phyloP scores from a whole-genome alignment of 495 filamentous ascomycete genomes.

The Penicillium flavigenum region DNA sequence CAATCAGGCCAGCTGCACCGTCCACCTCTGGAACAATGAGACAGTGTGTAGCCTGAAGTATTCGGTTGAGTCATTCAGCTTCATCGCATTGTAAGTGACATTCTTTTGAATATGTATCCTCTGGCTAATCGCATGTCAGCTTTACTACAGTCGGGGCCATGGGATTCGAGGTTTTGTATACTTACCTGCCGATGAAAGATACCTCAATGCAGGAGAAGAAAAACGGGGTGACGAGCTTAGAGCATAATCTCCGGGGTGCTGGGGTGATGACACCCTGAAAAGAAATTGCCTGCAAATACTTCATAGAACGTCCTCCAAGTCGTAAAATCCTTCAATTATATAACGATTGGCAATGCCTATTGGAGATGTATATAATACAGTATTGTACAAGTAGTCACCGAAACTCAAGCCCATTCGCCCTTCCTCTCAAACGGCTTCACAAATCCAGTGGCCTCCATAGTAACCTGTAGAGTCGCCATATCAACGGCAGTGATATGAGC shows the following conservation, averaged over 20 bases:
- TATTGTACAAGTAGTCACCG: constrained; percentile 17
- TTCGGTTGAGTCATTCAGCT: constrained; percentile 23
- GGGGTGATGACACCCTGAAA: background rate
- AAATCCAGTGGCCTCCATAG: constrained; percentile 52
- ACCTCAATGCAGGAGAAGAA: background rate
- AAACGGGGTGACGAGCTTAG: background rate
- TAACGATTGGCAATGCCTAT: constrained; percentile 1
- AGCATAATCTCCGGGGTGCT: constrained; percentile 4
- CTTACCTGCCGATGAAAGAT: background rate
- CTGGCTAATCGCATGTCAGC: background rate
- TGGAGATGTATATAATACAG: constrained; percentile 16
- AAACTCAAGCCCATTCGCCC: constrained; percentile 37
- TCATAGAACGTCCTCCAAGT: background rate
- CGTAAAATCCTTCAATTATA: background rate
- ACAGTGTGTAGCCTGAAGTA: constrained; percentile 21
- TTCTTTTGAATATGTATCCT: too few relatives aligned
- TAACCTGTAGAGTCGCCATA: constrained; percentile 48
- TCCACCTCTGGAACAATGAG: constrained; percentile 21
- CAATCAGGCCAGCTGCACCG: constrained; percentile 17
- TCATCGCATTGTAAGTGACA: constrained; percentile 27
- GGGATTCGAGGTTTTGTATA: background rate
- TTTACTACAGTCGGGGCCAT: background rate
- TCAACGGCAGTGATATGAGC: constrained; percentile 59
- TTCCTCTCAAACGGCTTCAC: constrained; percentile 41
- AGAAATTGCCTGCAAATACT: background rate